Evolutionary conservation across 169 alveolate species (phyloP).

Genomic region (Blepharisma undulans): DNA sequence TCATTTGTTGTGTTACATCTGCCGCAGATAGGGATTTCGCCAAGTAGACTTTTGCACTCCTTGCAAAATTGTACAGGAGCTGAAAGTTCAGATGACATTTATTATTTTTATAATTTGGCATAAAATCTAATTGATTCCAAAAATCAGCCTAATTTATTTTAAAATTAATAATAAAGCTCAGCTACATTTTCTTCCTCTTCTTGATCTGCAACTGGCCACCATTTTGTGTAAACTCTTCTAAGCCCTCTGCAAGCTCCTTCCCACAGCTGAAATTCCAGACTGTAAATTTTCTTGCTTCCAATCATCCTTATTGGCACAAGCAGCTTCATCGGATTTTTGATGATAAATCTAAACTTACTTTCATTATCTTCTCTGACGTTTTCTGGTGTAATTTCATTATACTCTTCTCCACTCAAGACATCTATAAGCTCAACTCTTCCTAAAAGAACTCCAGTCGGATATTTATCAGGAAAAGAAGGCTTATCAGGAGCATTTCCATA

Average conservation of each 20-base stretch:
- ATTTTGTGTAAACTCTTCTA: conserved; percentile 37
- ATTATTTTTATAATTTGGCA: background rate
- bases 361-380: conserved; percentile 55
- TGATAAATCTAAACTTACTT: conserved; percentile 49
- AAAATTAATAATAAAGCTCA: conserved; percentile 15
- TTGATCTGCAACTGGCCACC: conserved; percentile 52
- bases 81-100: background rate
- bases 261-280: conserved; percentile 50
- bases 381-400: conserved; percentile 47
- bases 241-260: conserved; percentile 55
- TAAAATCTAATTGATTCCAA: background rate
- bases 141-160: background rate
- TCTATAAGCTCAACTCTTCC: conserved; percentile 73
- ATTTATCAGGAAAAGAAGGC: conserved; percentile 72
- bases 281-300: conserved; percentile 64
- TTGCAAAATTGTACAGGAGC: conserved; percentile 38
- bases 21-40: conserved; percentile 1
- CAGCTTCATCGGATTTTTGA: conserved; percentile 63
- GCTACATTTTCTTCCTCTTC: conserved; percentile 39
- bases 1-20: background rate
- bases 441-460: conserved; percentile 66
- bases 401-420: conserved; percentile 57
- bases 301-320: conserved; percentile 64
- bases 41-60: conserved; percentile 11
- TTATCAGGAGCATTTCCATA: conserved; percentile 45